Evolutionary conservation across 176 grass and related monocot genomes (phyloP), one percentile per base, ranked within the genome.

Genomic region (Aegilops bicornis): DNA sequence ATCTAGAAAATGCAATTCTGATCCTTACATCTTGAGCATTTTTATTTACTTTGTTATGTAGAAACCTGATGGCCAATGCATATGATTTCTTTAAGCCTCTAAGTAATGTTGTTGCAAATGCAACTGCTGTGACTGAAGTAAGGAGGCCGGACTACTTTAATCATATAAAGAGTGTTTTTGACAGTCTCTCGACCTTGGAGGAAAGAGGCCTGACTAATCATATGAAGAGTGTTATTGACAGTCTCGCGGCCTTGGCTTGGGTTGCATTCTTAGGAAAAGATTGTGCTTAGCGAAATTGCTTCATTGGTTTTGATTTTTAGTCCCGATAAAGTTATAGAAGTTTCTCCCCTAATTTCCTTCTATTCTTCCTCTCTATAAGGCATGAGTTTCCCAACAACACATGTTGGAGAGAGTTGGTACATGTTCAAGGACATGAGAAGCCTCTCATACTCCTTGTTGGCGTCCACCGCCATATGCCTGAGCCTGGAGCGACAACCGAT

Each of bases 381-480:
- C 23, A 94, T 94, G 97, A 96, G 89, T 84, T 91, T 99, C 71
- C 94, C 92, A 75, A 96, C 81, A 42, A 77, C 97, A 81, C 94
- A 99, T 90, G 90, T 93, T 43, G 94, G 94, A 87, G 97, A 99
- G 84, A 91, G 84, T 81, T 99, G 90, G 97, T 92, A 94, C 89
- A 94, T 94, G 90, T 88, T 94, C 82, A 92, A 87, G 82, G 93
- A 94, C 79, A 89, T 92, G 82, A 88, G 87, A 68, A 88, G 88
- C 85, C 86, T 88, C 1, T 88, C 93, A 25, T 92, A 88, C 78
- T 81, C 88, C 40, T 94, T 85, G 1, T 74, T 62, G 65, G 87
- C 85, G 24, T 89, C 85, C 59, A 84, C 92, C 1, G 85, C 92
- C 45, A 86, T 92, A 70, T 89, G 87, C 27, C 83, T 87, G 25